Evolutionary conservation across 2,329 filamentous ascomycete species (phyloP), one percentile per base, ranked within the genome.

Genomic region (Pyrenochaeta sp.): DNA sequence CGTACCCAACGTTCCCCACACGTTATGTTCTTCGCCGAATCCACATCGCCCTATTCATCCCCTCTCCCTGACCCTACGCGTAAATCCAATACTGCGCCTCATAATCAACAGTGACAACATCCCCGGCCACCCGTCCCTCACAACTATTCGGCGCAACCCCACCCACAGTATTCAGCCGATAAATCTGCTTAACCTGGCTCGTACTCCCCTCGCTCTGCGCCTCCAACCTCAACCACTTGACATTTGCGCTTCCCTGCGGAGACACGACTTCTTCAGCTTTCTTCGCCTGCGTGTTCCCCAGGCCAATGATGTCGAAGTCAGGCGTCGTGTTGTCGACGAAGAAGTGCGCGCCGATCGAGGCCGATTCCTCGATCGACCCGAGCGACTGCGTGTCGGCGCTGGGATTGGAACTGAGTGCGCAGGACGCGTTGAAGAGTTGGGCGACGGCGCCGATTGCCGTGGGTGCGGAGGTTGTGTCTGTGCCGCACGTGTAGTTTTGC

Each of bases 111-210:
- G 90, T 82, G 64, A 97, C 91, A 10, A 72, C 64, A n/a, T 65
- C 59, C 0, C 66, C 73, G 4, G 65, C 58, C 0, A 78, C 72
- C 54, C 75, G 71, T 7, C 84, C 82, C 0, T 83, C 78, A 75
- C 94, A 97, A 0, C 86, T 90, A 5, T 83, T 78, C 0, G 93
- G 93, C 1, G 92, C 80, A 52, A 85, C 86, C 6, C 94, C 94
- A 24, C 93, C 93, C 1, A 88, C 91, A 2, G 94, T 97, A 69
- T 91, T 85, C 49, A 97, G 80, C 13, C 94, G 86, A 80, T 94
- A 98, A 34, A 97, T 88, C 74, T 91, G 86, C 75, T 88, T 86
- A 61, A 93, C 85, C 2, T 59, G 25, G 44, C 69, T 72, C 1
- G 68, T 75, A 6, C 77, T 72, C n/a, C 54, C 36, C 36, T n/a